Evolutionary conservation across 139 green algal genomes (phyloP), one percentile per base, ranked within the genome.

Genomic region (Astrephomene gubernaculifera): DNA sequence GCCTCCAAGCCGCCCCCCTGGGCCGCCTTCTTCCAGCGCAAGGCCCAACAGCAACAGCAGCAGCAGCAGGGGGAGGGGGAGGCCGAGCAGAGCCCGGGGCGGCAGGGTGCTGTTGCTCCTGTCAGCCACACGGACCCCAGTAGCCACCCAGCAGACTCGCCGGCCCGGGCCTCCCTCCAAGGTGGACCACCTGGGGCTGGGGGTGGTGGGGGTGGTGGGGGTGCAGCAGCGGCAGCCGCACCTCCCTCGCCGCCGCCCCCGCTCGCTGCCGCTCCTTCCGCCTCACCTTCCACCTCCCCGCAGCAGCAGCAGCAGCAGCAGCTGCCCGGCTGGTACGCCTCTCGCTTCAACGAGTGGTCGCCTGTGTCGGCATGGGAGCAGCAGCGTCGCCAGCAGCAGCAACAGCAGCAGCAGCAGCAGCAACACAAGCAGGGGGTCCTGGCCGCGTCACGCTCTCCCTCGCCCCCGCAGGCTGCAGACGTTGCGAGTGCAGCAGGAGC

Each of bases 1-100:
- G 45, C 64, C 22, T 74, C 65, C 39, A 52, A 65, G 38, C 54
- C 49, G 45, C 67, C 41, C 45, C 83, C 83, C 38, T 70, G 79
- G 71, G 21, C n/a, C 12, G 6, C n/a, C 4, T 76, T 80, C 43
- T 71, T 71, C 29, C 33, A 78, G 41, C 49, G 53, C 0, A 75
- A 83, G 79, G 36, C 72, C 44, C 69, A 86, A 60, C 35, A 41
- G 33, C 43, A 74, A 44, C 57, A 38, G 45, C 71, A 57, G 2
- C 54, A 74, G 39, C 57, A 87, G 52, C 72, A 88, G 83, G 39
- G 45, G 71, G 73, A 70, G 73, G 31, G 61, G 63, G 12, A 45
- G 49, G n/a, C 5, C 35, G 14, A 29, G 65, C 35, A n/a, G 35
- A 10, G 33, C 5, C 31, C n/a, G 64, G 4, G 17, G 64, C 24